Evolutionary conservation across 169 alveolate genomes (phyloP).

Genomic region (Cryptosporidium bovis): DNA sequence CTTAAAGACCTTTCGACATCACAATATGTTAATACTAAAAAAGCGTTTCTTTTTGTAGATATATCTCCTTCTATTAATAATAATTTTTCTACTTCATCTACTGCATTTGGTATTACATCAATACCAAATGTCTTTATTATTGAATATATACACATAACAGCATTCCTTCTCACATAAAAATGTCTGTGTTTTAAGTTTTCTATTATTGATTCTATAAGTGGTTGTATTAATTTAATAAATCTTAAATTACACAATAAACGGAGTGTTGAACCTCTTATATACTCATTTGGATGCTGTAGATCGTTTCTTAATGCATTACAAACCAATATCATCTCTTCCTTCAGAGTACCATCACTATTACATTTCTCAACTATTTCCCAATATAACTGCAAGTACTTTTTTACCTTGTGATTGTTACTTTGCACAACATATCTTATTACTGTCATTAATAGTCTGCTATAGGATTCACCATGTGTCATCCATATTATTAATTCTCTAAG

Average conservation of each 20-base stretch:
- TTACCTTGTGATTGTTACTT: slow-evolving; percentile 86
- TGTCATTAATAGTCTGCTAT: slow-evolving; percentile 81
- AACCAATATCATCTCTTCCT: slow-evolving; percentile 95
- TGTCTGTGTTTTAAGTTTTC: slow-evolving; percentile 91
- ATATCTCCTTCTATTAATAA: slow-evolving; percentile 87
- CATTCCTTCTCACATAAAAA: slow-evolving; percentile 93
- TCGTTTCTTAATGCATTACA: slow-evolving; percentile 96
- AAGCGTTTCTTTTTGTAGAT: slow-evolving; percentile 93
- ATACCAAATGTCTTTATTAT: slow-evolving; percentile 88
- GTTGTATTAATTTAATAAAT: slow-evolving; percentile 90
- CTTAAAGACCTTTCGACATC: slow-evolving; percentile 87
- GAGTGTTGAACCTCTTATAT: slow-evolving; percentile 94
- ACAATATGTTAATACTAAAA: slow-evolving; percentile 86
- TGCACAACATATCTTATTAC: slow-evolving; percentile 86
- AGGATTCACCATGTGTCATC: slow-evolving; percentile 76
- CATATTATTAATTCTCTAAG: slow-evolving; percentile 60
- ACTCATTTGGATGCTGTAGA: slow-evolving; percentile 95
- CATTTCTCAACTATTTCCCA: slow-evolving; percentile 95
- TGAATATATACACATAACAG: slow-evolving; percentile 91
- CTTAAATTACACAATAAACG: slow-evolving; percentile 91
- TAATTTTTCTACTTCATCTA: slow-evolving; percentile 81
- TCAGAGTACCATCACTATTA: slow-evolving; percentile 92
- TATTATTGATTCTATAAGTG: slow-evolving; percentile 90
- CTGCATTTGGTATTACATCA: slow-evolving; percentile 88
- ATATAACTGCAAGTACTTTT: slow-evolving; percentile 91